A percentile compares a stretch with the other conserved stretches of the same genome.
phyloP scores from a whole-genome alignment of 352 stramenopile genomes.

The Phytophthora meadii region DNA sequence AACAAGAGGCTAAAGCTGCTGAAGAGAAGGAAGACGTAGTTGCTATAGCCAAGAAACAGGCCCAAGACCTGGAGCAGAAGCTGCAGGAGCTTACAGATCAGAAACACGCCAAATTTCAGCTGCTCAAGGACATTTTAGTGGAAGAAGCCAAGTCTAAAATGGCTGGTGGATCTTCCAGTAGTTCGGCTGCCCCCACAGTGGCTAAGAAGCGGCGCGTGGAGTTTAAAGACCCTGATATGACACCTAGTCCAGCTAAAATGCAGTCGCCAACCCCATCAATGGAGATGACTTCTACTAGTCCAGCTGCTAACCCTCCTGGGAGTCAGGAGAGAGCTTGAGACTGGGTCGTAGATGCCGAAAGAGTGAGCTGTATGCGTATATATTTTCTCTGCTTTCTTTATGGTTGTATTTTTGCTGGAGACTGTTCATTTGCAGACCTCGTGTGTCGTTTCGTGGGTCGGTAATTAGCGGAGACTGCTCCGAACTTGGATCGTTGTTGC shows the following conservation, averaged over 20 bases:
- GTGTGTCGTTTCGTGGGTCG: conserved; percentile 16
- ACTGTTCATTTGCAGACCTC: conserved; percentile 1
- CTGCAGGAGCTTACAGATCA: conserved; percentile 63
- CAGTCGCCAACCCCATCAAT: conserved; percentile 19
- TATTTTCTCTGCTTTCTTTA: conserved; percentile 9
- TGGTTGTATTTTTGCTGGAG: conserved; percentile 10
- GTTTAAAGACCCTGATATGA: conserved; percentile 23
- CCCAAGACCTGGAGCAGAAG: conserved; percentile 58
- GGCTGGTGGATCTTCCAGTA: conserved; percentile 3
- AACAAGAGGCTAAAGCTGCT: conserved; percentile 24
- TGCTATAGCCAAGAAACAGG: conserved; percentile 35
- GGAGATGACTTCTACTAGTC: conserved; percentile 8
- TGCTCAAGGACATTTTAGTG: conserved; percentile 78
- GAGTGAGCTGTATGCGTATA: conserved; percentile 19
- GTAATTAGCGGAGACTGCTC: conserved; percentile 2
- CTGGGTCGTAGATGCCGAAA: conserved; percentile 17
- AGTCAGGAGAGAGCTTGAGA: conserved; percentile 19
- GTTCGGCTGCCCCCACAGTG: background rate
- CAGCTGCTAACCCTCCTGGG: conserved; percentile 4
- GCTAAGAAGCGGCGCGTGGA: conserved; percentile 51
- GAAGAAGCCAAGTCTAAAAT: conserved; percentile 67
- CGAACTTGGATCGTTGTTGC: background rate
- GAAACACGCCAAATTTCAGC: conserved; percentile 77
- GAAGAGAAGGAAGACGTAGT: conserved; percentile 34
- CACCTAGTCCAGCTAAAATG: conserved; percentile 28